These are phyloP conservation scores for Eucalyptus coolabah DNA, from an alignment of 345 rosid species.

Conservation along the genomic window DNA sequence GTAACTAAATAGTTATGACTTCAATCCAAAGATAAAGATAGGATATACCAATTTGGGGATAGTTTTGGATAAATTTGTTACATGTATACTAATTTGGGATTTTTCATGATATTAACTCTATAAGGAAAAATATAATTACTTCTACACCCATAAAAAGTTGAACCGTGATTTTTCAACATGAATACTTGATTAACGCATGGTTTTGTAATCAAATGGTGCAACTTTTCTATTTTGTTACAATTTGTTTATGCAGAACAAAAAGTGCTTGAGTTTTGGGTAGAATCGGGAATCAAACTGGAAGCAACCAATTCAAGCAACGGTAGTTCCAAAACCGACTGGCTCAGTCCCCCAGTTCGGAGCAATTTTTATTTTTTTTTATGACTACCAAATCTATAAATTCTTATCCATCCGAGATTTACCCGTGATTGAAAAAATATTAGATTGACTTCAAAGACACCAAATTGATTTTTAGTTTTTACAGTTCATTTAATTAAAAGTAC, in stretches of 20 bases:
- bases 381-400: not conserved
- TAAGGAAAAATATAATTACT: accelerated
- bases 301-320: not conserved
- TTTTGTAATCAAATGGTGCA: not conserved
- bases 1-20: no score
- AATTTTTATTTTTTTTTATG: no score
- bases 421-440: not conserved
- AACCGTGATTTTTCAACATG: not conserved
- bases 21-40: no score
- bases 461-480: not conserved
- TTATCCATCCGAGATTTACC: not conserved
- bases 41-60: no score
- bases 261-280: not conserved
- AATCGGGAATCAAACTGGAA: not conserved
- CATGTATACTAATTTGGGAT: accelerated
- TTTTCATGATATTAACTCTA: accelerated
- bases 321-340: not conserved
- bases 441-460: not conserved
- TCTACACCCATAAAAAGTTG: not conserved
- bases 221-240: not conserved
- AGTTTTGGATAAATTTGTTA: accelerated
- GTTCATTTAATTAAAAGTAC: not conserved
- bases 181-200: not conserved
- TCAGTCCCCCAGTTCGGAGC: accelerated
- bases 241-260: no score